phyloP scores from a whole-genome alignment of 768 basidiomycete species.

The Fomitopsis pulvina region DNA sequence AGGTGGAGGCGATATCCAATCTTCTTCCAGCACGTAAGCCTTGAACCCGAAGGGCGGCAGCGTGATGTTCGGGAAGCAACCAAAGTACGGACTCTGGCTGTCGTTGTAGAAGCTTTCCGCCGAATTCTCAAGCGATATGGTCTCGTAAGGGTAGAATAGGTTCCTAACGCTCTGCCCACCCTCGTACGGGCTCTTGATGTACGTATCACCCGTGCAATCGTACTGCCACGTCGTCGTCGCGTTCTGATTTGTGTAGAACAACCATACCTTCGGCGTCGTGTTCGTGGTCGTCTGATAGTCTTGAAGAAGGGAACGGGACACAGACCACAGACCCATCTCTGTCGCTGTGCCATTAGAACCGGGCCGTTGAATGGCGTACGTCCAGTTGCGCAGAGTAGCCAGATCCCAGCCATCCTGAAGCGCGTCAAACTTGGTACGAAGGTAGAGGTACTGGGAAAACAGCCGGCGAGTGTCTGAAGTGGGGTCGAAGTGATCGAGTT shows the following conservation, averaged over 20 bases:
- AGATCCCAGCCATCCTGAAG: constrained; percentile 86
- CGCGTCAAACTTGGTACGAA: constrained; percentile 62
- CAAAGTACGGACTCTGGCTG: constrained; percentile 55
- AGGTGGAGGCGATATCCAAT: constrained; percentile 70
- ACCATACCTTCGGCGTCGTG: constrained; percentile 67
- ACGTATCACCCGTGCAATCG: constrained; percentile 48
- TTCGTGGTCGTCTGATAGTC: constrained; percentile 51
- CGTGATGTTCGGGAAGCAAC: constrained; percentile 62
- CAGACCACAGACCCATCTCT: constrained; percentile 86
- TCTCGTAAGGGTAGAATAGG: constrained; percentile 79
- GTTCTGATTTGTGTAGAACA: constrained; percentile 87
- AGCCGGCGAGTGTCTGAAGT: constrained; percentile 72
- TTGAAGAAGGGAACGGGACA: constrained; percentile 56
- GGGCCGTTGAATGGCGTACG: constrained; percentile 66
- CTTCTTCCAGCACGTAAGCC: constrained; percentile 56
- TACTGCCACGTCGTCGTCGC: constrained; percentile 54
- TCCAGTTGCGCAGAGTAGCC: constrained; percentile 84
- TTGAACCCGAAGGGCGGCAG: constrained; percentile 79
- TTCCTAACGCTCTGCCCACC: constrained; percentile 62
- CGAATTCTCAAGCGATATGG: constrained; percentile 63
- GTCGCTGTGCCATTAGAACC: constrained; percentile 79
- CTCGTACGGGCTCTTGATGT: constrained; percentile 78
- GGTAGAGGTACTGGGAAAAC: constrained; percentile 63
- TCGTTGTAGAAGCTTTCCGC: constrained; percentile 55
- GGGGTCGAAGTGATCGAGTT: constrained; percentile 92